Conservation (phyloP, 768 basidiomycete species). For the Calocera cornea region DNA sequence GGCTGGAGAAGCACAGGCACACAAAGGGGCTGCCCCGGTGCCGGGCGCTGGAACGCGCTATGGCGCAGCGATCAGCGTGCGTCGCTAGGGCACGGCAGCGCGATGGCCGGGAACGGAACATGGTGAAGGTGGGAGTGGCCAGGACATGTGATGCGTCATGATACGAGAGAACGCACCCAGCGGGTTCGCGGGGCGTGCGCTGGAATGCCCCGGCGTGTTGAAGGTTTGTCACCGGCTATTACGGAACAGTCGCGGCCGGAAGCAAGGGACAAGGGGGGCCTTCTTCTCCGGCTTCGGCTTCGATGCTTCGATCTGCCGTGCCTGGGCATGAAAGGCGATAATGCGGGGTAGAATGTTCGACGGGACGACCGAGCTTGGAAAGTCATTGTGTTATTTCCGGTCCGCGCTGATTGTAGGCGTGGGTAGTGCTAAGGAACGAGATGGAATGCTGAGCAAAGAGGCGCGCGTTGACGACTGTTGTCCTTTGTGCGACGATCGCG, state of each 20-base stretch:
- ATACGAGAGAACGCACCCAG: not conserved
- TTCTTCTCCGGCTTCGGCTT: no score
- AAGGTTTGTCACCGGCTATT: slow-evolving; percentile 1
- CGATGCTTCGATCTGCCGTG: no score
- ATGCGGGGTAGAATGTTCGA: not conserved
- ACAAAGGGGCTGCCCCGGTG: not conserved
- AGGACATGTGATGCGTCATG: not conserved
- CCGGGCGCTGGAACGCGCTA: not conserved
- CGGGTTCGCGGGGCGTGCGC: not conserved
- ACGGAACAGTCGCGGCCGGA: not conserved
- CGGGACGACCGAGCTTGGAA: not conserved
- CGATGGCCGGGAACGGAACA: not conserved
- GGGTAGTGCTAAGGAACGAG: not conserved
- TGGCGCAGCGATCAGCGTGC: not conserved
- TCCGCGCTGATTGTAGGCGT: not conserved
- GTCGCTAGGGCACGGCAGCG: not conserved
- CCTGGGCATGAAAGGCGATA: not conserved
- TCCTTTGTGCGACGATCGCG: no score
- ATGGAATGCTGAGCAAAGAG: no score
- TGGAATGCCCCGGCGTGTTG: not conserved
- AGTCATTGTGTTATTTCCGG: not conserved
- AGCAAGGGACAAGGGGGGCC: no score
- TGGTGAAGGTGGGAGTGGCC: not conserved
- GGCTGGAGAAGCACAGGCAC: not conserved
- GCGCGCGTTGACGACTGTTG: no score